Conservation (phyloP, 108 stramenopile genomes). For the Cyclotella cryptica region DNA sequence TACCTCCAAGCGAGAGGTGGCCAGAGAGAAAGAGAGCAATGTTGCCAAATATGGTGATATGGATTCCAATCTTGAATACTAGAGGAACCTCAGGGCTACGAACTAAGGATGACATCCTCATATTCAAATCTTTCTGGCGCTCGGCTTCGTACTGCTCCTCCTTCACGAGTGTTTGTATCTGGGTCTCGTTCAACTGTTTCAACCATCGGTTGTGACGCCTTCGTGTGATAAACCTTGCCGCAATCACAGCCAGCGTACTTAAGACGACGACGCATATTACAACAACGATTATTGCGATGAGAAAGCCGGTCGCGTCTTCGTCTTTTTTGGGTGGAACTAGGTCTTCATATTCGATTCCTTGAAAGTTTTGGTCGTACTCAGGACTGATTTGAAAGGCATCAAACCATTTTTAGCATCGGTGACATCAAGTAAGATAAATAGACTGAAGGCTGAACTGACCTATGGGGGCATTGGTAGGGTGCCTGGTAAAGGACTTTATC, state of each 20-base stretch:
- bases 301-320: constrained; percentile 46
- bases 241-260: constrained; percentile 24
- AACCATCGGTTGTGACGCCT: constrained; percentile 68
- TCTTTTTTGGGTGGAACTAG: constrained; percentile 26
- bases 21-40: constrained; percentile 78
- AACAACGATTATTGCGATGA: constrained; percentile 52
- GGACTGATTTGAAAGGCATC: constrained; percentile 16
- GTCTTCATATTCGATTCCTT: constrained; percentile 48
- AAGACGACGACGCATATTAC: constrained; percentile 33
- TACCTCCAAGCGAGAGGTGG: constrained; percentile 50
- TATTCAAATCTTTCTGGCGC: constrained; percentile 52
- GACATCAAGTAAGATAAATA: neutral
- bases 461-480: constrained; percentile 66
- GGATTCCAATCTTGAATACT: constrained; percentile 57
- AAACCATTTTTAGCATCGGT: neutral
- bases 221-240: constrained; percentile 41
- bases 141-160: constrained; percentile 34
- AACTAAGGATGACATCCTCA: constrained; percentile 60
- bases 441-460: neutral
- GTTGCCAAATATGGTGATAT: constrained; percentile 73
- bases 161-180: constrained; percentile 29
- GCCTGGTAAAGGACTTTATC: constrained; percentile 71
- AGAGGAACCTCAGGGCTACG: constrained; percentile 59
- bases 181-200: constrained; percentile 37
- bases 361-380: constrained; percentile 54